phyloP scores from a whole-genome alignment of 2,329 filamentous ascomycete genomes.

The Cytospora paraplurivora region DNA sequence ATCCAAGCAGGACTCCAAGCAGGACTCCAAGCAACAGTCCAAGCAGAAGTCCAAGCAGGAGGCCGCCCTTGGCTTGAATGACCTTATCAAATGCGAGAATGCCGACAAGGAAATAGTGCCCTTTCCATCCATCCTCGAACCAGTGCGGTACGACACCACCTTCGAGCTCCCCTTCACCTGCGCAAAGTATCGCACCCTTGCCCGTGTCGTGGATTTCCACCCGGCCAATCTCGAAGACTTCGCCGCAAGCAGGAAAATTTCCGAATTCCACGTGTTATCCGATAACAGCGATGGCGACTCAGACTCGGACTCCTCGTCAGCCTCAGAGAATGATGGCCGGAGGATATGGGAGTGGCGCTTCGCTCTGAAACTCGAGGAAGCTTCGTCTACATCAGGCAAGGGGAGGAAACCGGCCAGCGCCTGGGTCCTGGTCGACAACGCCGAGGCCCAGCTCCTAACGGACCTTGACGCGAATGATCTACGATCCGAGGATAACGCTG shows the following conservation, averaged over 20 bases:
- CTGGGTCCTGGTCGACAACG: conserved; percentile 69
- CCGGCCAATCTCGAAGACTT: conserved; percentile 74
- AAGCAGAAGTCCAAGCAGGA: conserved; percentile 31
- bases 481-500: conserved; percentile 44
- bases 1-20: conserved; percentile 10
- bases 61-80: conserved; percentile 33
- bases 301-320: conserved; percentile 38
- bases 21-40: conserved; percentile 29
- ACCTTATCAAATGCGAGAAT: conserved; percentile 48
- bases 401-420: conserved; percentile 49
- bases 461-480: conserved; percentile 59
- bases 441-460: conserved; percentile 51
- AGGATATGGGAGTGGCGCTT: conserved; percentile 82
- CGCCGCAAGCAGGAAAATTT: conserved; percentile 48
- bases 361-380: conserved; percentile 75
- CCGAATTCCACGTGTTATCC: conserved; percentile 54
- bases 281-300: conserved; percentile 43
- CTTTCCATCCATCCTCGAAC: conserved; percentile 46
- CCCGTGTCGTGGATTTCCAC: conserved; percentile 81
- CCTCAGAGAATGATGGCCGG: conserved; percentile 33
- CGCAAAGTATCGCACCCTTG: conserved; percentile 66
- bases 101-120: conserved; percentile 39
- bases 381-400: conserved; percentile 36
- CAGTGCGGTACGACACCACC: conserved; percentile 44
- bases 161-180: conserved; percentile 72